Base-by-base conservation (phyloP, 2,329 filamentous ascomycete species). In the Ophiocordyceps australis region DNA sequence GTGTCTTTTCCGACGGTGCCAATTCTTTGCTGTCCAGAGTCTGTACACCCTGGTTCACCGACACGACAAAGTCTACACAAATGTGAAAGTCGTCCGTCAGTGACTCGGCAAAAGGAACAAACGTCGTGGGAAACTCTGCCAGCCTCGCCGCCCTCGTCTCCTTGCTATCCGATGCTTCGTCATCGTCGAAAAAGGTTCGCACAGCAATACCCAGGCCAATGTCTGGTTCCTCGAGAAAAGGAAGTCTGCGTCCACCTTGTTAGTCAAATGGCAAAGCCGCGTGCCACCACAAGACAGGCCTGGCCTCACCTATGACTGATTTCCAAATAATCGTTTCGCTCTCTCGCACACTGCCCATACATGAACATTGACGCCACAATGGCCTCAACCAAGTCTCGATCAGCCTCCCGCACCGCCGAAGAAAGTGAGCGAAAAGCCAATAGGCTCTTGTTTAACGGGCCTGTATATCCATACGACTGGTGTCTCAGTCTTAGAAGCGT, bases 401-500 rank as follows among this genome's bases (percentile, higher is more conserved):
- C 62, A 18, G 74, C 71, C 35, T 76, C 70, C 20, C 85, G 76
- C 14, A 94, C 74, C 21, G 79, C 71, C 3, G 75, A 75, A 21
- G 82, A 73, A 30, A 95, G 62, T 2, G 82, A 85, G 32, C 82
- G 78, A 57, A 85, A 98, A 15, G 73, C 74, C 22, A 98, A 62
- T 27, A 94, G 62, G 37, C 86, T 83, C 49, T 89, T 76, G 58
- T 83, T 93, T 2, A 98, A 63, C 2, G 89, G 86, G 1, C 89
- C 89, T 3, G 86, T 94, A 50, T 94, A 98, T 17, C 89, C 89
- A 38, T 86, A 85, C 4, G 67, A 63, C 38, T 80, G 68, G 46
- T 98, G 89, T 17, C 74, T 70, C 33, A 95, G 61, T 42, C 78
- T 81, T 26, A 83, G 67, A 30, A 95, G 59, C 27, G 79, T 83